These are phyloP conservation scores for Cladosporium oxysporum DNA, from an alignment of 2,329 filamentous ascomycete species.

Conservation along the genomic window DNA sequence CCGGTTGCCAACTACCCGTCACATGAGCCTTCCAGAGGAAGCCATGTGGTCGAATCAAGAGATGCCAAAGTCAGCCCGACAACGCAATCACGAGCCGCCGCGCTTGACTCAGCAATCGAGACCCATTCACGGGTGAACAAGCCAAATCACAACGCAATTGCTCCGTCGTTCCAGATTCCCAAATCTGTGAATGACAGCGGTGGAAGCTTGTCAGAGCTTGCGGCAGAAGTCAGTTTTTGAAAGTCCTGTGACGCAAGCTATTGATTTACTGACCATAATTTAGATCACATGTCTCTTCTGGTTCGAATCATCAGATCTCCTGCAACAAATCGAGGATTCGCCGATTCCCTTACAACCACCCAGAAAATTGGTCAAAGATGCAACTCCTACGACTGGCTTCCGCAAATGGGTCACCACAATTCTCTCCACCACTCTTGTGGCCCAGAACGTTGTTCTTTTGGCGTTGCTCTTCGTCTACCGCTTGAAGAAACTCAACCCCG, in stretches of 20 bases:
- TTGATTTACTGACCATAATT: constrained; percentile 18
- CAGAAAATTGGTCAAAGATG: constrained; percentile 65
- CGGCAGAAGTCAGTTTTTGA: constrained; percentile 66
- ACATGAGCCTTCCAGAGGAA: constrained; percentile 21
- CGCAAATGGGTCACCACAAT: constrained; percentile 92
- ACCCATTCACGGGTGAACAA: constrained; percentile 31
- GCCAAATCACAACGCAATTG: constrained; percentile 40
- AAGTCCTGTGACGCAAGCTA: neutral
- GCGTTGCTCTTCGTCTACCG: constrained; percentile 91
- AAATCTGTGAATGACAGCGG: constrained; percentile 72
- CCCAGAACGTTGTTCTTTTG: constrained; percentile 89
- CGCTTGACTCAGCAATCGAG: constrained; percentile 12
- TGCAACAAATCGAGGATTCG: constrained; percentile 70
- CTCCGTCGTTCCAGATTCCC: constrained; percentile 67
- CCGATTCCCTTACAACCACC: constrained; percentile 36
- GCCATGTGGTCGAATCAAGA: neutral
- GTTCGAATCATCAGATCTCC: constrained; percentile 85
- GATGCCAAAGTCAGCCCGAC: constrained; percentile 15
- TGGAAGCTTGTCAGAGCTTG: constrained; percentile 78
- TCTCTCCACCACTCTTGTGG: constrained; percentile 90
- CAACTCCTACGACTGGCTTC: constrained; percentile 76
- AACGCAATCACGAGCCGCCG: constrained; percentile 18
- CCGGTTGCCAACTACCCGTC: constrained; percentile 25
- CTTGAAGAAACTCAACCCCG: constrained; percentile 84
- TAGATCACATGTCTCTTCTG: constrained; percentile 96